Evolutionary conservation across 2,329 filamentous ascomycete species (phyloP).

Genomic region (Sphaerulina vaccinii): DNA sequence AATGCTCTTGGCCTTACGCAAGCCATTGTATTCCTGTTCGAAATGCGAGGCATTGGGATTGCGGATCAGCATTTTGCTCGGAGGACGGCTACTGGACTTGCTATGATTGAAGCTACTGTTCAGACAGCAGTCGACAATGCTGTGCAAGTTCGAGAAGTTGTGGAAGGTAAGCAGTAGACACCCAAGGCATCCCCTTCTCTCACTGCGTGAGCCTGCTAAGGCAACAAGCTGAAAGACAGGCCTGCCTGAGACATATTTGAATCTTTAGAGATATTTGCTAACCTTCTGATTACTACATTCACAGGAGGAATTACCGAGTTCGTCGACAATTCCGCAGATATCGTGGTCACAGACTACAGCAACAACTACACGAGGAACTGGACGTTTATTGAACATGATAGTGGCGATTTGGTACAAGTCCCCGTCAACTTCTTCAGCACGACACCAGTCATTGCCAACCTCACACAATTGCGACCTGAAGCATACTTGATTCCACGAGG

Average conservation of each 20-base stretch:
- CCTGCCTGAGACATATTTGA: too few species aligned
- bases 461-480: conserved; percentile 36
- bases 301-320: conserved; percentile 33
- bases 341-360: conserved; percentile 38
- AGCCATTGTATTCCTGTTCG: conserved; percentile 38
- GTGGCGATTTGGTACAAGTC: conserved; percentile 36
- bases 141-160: conserved; percentile 31
- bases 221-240: too few species aligned
- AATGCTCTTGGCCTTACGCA: conserved; percentile 41
- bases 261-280: too few species aligned
- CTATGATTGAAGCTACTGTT: conserved; percentile 38
- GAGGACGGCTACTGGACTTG: conserved; percentile 35
- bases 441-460: conserved; percentile 38
- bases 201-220: too few species aligned
- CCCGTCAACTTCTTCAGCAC: conserved; percentile 39
- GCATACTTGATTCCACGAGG: conserved; percentile 40
- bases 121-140: conserved; percentile 37
- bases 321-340: conserved; percentile 28
- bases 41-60: conserved; percentile 39
- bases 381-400: conserved; percentile 37
- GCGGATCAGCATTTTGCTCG: conserved; percentile 39
- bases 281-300: too few species aligned
- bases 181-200: too few species aligned
- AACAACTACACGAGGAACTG: conserved; percentile 33
- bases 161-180: too few species aligned